These are phyloP conservation scores for Lentinula lateritia DNA, from an alignment of 768 basidiomycete genomes.

Conservation along the genomic window DNA sequence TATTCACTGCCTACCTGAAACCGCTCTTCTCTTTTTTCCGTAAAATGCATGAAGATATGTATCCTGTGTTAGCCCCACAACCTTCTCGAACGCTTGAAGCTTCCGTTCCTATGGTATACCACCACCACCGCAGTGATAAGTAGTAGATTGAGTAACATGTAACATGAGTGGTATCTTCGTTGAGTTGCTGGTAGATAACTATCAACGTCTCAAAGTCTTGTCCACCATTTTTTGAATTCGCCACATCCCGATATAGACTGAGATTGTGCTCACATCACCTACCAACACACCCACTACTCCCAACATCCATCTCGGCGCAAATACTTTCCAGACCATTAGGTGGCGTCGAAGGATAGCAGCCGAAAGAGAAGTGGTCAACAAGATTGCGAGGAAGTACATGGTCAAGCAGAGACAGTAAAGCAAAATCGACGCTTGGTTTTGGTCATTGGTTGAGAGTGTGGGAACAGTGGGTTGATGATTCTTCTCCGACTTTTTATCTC, in stretches of 20 bases:
- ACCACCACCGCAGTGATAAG: too few species aligned
- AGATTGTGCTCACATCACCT: conserved; percentile 63
- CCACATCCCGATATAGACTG: conserved; percentile 56
- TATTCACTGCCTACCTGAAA: too few species aligned
- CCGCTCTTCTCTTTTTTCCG: too few species aligned
- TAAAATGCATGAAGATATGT: too few species aligned
- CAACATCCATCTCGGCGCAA: conserved; percentile 91
- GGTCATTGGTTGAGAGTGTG: neutral
- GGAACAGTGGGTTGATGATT: neutral
- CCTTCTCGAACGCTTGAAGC: too few species aligned
- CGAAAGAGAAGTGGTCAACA: conserved; percentile 65
- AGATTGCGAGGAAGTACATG: conserved; percentile 59
- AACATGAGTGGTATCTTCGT: too few species aligned
- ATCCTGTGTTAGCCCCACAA: too few species aligned
- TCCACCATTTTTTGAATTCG: neutral
- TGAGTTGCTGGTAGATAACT: too few species aligned
- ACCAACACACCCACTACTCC: conserved; percentile 60
- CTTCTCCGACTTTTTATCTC: conserved; percentile 18
- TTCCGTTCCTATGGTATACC: too few species aligned
- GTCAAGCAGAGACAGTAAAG: conserved; percentile 57
- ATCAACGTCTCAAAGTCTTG: neutral
- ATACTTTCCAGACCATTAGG: conserved; percentile 99
- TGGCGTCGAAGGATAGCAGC: conserved; percentile 78
- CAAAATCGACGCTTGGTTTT: neutral
- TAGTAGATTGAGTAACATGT: too few species aligned